These are phyloP conservation scores for Adansonia gregorii DNA, from an alignment of 441 rosid species.

Conservation along the genomic window DNA sequence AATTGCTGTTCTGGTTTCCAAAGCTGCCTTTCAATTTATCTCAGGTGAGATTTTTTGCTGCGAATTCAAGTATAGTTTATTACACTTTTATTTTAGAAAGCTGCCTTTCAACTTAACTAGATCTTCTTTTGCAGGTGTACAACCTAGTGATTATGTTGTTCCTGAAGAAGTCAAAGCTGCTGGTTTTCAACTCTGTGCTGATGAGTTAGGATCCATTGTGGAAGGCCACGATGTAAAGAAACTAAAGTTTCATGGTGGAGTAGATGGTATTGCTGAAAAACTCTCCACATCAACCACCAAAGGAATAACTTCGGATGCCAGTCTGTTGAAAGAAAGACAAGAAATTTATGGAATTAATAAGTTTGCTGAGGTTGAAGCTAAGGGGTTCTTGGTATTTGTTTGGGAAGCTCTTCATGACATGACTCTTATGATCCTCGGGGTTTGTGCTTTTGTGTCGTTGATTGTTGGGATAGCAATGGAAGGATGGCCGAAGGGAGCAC, in stretches of 20 bases:
- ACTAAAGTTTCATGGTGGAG: slow-evolving; percentile 75
- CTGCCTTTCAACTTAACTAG: background rate
- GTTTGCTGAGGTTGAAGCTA: slow-evolving; percentile 63
- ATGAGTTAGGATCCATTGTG: slow-evolving; percentile 79
- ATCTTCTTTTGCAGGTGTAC: slow-evolving; percentile 49
- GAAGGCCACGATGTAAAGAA: slow-evolving; percentile 81
- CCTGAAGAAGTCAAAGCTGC: slow-evolving; percentile 77
- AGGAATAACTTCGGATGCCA: slow-evolving; percentile 53
- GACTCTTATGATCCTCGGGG: slow-evolving; percentile 74
- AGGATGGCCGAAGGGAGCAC: slow-evolving; percentile 81
- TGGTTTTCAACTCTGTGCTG: slow-evolving; percentile 78
- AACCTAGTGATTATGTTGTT: slow-evolving; percentile 70
- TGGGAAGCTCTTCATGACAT: slow-evolving; percentile 80
- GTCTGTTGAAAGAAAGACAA: slow-evolving; percentile 51
- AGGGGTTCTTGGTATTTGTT: slow-evolving; percentile 71
- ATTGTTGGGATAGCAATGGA: slow-evolving; percentile 66
- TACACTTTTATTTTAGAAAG: background rate
- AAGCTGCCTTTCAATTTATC: slow-evolving; percentile 87
- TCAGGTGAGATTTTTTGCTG: slow-evolving; percentile 47
- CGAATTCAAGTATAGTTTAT: background rate
- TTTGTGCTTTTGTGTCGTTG: slow-evolving; percentile 62
- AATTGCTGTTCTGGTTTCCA: slow-evolving; percentile 84
- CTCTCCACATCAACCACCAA: slow-evolving; percentile 54
- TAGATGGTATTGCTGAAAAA: slow-evolving; percentile 66
- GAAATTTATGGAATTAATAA: slow-evolving; percentile 74